These are phyloP conservation scores for Cryphonectria nitschkei DNA, from an alignment of 2,329 filamentous ascomycete genomes.

Conservation along the genomic window DNA sequence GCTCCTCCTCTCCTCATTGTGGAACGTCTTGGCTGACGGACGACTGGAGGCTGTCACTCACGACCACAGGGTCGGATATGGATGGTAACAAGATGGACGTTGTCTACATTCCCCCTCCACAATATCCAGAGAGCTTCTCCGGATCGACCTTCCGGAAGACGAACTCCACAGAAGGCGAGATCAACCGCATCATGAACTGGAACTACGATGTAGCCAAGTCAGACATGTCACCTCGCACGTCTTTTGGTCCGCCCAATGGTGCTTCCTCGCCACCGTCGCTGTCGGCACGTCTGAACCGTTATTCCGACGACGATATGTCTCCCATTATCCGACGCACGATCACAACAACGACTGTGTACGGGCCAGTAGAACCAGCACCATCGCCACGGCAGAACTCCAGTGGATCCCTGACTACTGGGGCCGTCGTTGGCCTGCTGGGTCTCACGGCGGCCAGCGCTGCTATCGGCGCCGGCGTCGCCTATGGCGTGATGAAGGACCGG, in stretches of 20 bases:
- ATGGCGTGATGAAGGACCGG: slow-evolving; percentile 69
- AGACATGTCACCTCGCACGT: slow-evolving; percentile 33
- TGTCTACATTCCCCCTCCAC: slow-evolving; percentile 56
- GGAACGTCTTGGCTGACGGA: slow-evolving; percentile 1
- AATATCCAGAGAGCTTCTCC: slow-evolving; percentile 40
- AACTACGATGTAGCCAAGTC: slow-evolving; percentile 48
- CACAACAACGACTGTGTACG: slow-evolving; percentile 38
- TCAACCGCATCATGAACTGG: slow-evolving; percentile 53
- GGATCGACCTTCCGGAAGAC: slow-evolving; percentile 42
- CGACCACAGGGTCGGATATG: slow-evolving; percentile 58
- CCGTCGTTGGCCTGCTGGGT: slow-evolving; percentile 70
- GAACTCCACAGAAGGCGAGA: slow-evolving; percentile 44
- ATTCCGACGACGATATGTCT: slow-evolving; percentile 32
- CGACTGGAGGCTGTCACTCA: slow-evolving; percentile 14
- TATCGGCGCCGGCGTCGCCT: slow-evolving; percentile 64
- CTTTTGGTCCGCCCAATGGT: slow-evolving; percentile 27
- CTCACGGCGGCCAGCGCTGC: slow-evolving; percentile 74
- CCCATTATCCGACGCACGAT: slow-evolving; percentile 40
- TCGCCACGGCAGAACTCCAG: slow-evolving; percentile 43
- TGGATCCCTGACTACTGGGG: slow-evolving; percentile 57
- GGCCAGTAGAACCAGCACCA: slow-evolving; percentile 28
- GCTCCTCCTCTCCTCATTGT: slow-evolving; percentile 32
- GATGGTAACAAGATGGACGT: slow-evolving; percentile 87
- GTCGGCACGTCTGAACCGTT: slow-evolving; percentile 27
- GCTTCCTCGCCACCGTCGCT: slow-evolving; percentile 27